Conservation (phyloP, 306 rosid genomes). For the Citrullus colocynthis region DNA sequence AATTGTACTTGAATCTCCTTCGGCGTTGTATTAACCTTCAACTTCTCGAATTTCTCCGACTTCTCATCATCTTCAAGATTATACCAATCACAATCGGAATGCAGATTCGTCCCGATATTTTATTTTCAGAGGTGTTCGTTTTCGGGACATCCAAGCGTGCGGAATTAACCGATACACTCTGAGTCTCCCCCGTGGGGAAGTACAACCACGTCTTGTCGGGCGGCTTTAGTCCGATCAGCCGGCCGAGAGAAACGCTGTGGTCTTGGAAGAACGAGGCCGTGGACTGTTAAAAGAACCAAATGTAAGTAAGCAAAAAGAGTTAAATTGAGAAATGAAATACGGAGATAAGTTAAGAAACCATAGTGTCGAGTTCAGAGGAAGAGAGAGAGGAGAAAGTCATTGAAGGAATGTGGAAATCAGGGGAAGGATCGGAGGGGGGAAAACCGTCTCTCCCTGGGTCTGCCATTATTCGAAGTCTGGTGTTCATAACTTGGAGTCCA, state of each 20-base stretch:
- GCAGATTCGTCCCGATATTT: neutral
- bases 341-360: conserved; percentile 23
- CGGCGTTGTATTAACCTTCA: neutral
- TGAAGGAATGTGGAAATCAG: conserved; percentile 27
- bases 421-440: neutral
- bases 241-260: conserved; percentile 58
- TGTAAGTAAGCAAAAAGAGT: too few species aligned
- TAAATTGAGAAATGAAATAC: neutral
- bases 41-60: neutral
- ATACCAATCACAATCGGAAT: neutral
- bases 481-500: conserved; percentile 35
- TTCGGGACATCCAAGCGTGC: neutral
- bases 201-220: conserved; percentile 34
- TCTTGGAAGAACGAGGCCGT: conserved; percentile 75
- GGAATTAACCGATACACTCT: neutral
- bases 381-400: conserved; percentile 65
- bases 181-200: conserved; percentile 17
- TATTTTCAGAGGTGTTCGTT: neutral
- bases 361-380: conserved; percentile 77
- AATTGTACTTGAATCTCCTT: neutral
- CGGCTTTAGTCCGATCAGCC: conserved; percentile 46
- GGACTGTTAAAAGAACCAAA: conserved; percentile 26
- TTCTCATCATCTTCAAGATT: neutral
- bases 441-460: neutral
- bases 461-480: conserved; percentile 37